Conservation (phyloP, 305 asterid species). For the Plantago coronopus region DNA sequence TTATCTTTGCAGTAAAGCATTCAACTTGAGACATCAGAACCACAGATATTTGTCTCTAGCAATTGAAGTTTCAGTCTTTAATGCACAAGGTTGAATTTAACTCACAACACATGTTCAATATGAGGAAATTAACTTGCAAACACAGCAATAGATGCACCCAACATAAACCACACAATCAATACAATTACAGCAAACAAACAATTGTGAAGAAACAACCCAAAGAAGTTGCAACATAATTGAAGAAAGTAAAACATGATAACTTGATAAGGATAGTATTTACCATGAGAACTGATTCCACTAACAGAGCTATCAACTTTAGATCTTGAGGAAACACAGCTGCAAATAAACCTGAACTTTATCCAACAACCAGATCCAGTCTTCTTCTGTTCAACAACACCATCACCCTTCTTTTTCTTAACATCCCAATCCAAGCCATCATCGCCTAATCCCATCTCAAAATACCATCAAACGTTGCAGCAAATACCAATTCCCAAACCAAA, state of each 20-base stretch:
- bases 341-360: constrained; percentile 47
- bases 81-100: neutral
- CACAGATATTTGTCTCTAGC: neutral
- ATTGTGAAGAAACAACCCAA: neutral
- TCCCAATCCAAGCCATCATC: constrained; percentile 44
- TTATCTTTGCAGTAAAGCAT: neutral
- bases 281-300: constrained; percentile 57
- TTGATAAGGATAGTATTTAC: constrained; percentile 22
- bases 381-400: constrained; percentile 33
- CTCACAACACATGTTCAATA: constrained; percentile 1
- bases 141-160: neutral
- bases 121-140: neutral
- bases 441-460: constrained; percentile 40
- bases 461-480: neutral
- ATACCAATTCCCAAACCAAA: constrained; percentile 13
- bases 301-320: constrained; percentile 68
- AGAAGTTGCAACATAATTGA: neutral
- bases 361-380: constrained; percentile 37
- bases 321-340: constrained; percentile 64
- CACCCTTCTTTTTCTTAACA: constrained; percentile 35
- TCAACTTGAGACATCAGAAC: neutral
- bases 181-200: neutral
- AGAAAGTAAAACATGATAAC: neutral
- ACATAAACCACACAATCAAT: neutral
- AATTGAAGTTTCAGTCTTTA: no score